Evolutionary conservation across 768 basidiomycete genomes (phyloP).

Genomic region (Termitomyces sp.): DNA sequence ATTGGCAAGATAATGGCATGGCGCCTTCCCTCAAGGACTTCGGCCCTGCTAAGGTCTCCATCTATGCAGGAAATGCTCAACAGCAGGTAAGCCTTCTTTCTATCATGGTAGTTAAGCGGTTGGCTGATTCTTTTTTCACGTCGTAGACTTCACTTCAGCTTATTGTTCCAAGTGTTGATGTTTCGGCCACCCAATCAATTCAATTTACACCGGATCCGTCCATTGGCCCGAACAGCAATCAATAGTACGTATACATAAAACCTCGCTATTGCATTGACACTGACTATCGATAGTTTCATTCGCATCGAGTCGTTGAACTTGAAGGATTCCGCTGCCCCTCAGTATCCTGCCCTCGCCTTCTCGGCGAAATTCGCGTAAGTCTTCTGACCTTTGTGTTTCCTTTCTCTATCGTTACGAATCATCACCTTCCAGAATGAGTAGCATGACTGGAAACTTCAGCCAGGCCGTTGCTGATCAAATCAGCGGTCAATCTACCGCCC

Average conservation of each 20-base stretch:
- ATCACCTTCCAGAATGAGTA: conserved; percentile 39
- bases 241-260: conserved; percentile 42
- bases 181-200: conserved; percentile 39
- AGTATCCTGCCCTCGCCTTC: conserved; percentile 64
- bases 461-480: conserved; percentile 50
- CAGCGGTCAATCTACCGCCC: conserved; percentile 52
- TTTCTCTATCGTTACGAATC: neutral
- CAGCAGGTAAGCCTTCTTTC: conserved; percentile 45
- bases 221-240: conserved; percentile 47
- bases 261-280: neutral
- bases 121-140: neutral
- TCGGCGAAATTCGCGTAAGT: conserved; percentile 74
- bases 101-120: neutral
- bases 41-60: conserved; percentile 44
- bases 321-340: conserved; percentile 45
- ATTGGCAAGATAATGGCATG: conserved; percentile 53
- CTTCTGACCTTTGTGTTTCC: neutral
- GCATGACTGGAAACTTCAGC: conserved; percentile 71
- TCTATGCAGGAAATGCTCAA: conserved; percentile 57
- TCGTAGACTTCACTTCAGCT: conserved; percentile 49
- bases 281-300: conserved; percentile 53
- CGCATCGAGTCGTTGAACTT: conserved; percentile 57
- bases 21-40: conserved; percentile 45
- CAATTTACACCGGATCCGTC: conserved; percentile 43
- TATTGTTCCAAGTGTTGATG: conserved; percentile 43